A percentile compares a stretch with the other conserved stretches of the same genome.
Evolutionary conservation across 352 stramenopile genomes (phyloP).

Genomic region (Phytophthora kernoviae): DNA sequence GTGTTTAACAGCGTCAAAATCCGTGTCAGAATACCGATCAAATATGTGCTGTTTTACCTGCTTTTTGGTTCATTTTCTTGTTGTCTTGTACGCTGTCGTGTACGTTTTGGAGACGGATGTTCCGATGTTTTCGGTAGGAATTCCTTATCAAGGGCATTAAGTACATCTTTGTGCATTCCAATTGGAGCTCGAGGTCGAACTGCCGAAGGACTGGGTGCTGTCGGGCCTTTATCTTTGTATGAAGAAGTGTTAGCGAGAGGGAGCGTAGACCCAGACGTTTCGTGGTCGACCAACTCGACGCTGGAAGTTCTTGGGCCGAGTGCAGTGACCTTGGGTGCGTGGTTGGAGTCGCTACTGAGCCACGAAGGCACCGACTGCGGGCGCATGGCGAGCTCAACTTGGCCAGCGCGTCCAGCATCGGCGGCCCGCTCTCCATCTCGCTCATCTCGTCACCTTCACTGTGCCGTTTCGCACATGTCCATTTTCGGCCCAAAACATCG

Average conservation of each 20-base stretch:
- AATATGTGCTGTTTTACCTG: constrained; percentile 25
- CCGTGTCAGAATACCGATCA: not conserved
- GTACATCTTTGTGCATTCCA: constrained; percentile 51
- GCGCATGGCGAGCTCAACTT: constrained; percentile 77
- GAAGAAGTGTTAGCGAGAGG: constrained; percentile 7
- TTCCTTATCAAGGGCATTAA: constrained; percentile 28
- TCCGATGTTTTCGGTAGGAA: constrained; percentile 53
- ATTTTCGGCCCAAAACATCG: too few relatives aligned
- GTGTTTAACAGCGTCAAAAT: too few relatives aligned
- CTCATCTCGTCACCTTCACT: not conserved
- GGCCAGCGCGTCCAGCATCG: constrained; percentile 60
- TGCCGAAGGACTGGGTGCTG: constrained; percentile 29
- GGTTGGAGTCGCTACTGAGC: constrained; percentile 75
- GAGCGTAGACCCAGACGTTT: constrained; percentile 4
- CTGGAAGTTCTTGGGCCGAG: constrained; percentile 55
- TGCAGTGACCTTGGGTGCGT: constrained; percentile 62
- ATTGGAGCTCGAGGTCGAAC: constrained; percentile 68
- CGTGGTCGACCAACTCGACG: constrained; percentile 60
- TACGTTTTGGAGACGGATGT: constrained; percentile 47
- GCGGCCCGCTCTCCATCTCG: constrained; percentile 31
- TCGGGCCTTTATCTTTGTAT: constrained; percentile 32
- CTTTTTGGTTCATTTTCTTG: constrained; percentile 35
- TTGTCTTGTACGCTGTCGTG: constrained; percentile 40
- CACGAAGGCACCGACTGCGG: constrained; percentile 76
- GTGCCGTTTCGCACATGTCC: too few relatives aligned